phyloP scores from a whole-genome alignment of 192 early-diverging fungal species.

The Rhizophagus prolifer region DNA sequence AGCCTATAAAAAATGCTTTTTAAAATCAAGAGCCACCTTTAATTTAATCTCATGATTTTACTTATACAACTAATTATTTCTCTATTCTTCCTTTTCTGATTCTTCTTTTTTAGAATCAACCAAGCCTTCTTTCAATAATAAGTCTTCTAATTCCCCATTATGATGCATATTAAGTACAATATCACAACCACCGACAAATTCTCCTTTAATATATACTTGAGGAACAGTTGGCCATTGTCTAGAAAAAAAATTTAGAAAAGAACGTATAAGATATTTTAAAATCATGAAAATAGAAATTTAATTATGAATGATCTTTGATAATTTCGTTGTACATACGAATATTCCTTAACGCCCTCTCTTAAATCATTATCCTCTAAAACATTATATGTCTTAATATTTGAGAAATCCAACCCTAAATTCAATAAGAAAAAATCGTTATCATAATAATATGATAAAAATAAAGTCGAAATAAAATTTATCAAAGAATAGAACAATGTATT shows the following conservation, averaged over 20 bases:
- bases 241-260: slow-evolving; percentile 14
- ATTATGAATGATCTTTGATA: no score
- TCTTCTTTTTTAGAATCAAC: neutral
- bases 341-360: slow-evolving; percentile 93
- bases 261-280: no score
- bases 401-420: slow-evolving; percentile 63
- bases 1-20: no score
- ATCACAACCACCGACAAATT: slow-evolving; percentile 95
- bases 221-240: slow-evolving; percentile 93
- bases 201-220: slow-evolving; percentile 93
- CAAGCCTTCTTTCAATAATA: slow-evolving; percentile 77
- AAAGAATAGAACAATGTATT: no score
- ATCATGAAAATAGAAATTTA: no score
- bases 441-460: neutral
- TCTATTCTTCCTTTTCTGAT: neutral
- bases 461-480: neutral
- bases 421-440: slow-evolving; percentile 12
- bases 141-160: slow-evolving; percentile 82
- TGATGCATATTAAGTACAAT: slow-evolving; percentile 87
- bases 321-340: slow-evolving; percentile 51
- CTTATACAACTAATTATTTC: neutral
- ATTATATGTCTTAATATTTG: slow-evolving; percentile 70
- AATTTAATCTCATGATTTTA: neutral
- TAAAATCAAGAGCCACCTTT: no score
- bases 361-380: slow-evolving; percentile 89